These are phyloP conservation scores for Aspergillus oerlinghausenensis DNA, from an alignment of 2,329 filamentous ascomycete genomes.

Conservation along the genomic window DNA sequence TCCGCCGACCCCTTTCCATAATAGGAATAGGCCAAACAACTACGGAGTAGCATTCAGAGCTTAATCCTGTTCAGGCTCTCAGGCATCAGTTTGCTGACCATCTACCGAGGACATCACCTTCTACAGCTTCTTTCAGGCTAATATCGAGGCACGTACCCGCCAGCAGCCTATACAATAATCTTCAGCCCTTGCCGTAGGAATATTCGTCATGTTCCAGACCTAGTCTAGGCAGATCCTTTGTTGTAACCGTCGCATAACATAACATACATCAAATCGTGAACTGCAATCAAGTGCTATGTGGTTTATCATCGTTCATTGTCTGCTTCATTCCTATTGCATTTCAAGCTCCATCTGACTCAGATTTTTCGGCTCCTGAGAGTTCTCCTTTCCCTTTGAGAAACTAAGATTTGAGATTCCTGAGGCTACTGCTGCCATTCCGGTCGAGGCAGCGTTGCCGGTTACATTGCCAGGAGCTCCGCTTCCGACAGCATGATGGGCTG, in stretches of 20 bases:
- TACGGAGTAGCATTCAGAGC: conserved; percentile 7
- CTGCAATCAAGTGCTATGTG: neutral
- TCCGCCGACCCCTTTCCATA: conserved; percentile 18
- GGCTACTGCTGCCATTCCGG: conserved; percentile 40
- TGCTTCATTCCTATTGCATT: conserved; percentile 40
- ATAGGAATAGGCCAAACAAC: conserved; percentile 11
- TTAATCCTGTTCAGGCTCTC: conserved; percentile 1
- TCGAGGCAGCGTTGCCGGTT: conserved; percentile 24
- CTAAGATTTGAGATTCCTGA: conserved; percentile 44
- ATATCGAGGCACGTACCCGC: neutral
- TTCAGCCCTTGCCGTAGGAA: neutral
- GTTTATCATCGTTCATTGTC: neutral
- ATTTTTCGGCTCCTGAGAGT: conserved; percentile 20
- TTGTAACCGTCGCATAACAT: neutral
- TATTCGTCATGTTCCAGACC: neutral
- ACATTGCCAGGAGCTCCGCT: conserved; percentile 33
- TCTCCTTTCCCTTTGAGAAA: conserved; percentile 32
- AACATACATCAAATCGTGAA: conserved; percentile 1
- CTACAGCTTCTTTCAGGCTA: neutral
- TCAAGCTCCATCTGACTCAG: conserved; percentile 44
- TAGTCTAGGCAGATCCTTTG: neutral
- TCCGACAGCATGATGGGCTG: conserved; percentile 51
- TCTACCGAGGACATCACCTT: neutral
- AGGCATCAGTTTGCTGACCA: conserved; percentile 3
- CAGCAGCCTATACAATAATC: neutral